Percentiles rank a stretch among this genome's conserved stretches.
These are phyloP conservation scores for Solanum hybrid DNA, from an alignment of 305 asterid species.

Conservation along the genomic window DNA sequence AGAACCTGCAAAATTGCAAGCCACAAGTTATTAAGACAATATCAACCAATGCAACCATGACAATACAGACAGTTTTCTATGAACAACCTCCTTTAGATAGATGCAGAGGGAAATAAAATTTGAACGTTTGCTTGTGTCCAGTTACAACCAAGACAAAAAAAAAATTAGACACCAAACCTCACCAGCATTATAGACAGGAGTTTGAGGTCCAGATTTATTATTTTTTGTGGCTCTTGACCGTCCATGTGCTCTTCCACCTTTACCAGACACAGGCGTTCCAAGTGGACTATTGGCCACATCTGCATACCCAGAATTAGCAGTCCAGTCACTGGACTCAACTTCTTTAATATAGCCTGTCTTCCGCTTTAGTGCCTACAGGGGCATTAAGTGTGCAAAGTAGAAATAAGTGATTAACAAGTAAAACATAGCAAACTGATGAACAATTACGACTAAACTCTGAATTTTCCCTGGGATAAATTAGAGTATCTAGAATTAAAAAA, in stretches of 20 bases:
- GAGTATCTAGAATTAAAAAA: not conserved
- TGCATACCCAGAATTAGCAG: constrained; percentile 42
- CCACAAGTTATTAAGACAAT: not conserved
- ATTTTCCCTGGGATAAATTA: not conserved
- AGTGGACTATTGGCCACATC: constrained; percentile 43
- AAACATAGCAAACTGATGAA: not conserved
- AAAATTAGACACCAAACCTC: constrained; percentile 14
- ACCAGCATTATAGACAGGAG: constrained; percentile 58
- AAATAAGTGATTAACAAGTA: not conserved
- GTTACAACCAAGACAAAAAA: not conserved
- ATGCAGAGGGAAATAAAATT: not conserved
- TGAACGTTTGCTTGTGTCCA: not conserved
- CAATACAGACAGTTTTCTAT: not conserved
- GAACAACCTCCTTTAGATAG: not conserved
- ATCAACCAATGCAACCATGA: not conserved
- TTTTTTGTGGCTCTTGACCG: constrained; percentile 59
- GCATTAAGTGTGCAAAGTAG: not conserved
- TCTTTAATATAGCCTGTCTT: constrained; percentile 37
- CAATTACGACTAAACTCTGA: not conserved
- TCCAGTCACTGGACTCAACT: constrained; percentile 39
- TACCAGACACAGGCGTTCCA: constrained; percentile 63
- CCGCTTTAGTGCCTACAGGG: constrained; percentile 57
- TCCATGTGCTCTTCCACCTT: constrained; percentile 52
- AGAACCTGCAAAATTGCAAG: constrained; percentile 46
- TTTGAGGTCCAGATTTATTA: constrained; percentile 47